Conservation (phyloP, 1,139 yeast genomes). For the Hemisphaericaspora subhashii region DNA sequence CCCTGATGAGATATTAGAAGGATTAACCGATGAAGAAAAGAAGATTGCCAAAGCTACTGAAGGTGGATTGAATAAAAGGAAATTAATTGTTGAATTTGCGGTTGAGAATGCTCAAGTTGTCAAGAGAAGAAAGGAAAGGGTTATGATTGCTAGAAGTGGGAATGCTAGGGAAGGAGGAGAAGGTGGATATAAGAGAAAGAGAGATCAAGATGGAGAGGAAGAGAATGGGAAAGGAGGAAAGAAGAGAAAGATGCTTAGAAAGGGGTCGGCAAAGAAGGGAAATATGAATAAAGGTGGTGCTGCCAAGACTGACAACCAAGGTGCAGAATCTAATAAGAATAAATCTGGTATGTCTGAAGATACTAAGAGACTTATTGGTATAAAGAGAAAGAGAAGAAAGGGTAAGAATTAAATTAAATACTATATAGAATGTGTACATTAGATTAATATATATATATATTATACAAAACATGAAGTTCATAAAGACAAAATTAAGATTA, state of each 20-base stretch:
- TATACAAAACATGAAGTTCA: conserved; percentile 5
- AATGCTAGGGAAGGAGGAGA: conserved; percentile 29
- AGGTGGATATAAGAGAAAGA: conserved; percentile 20
- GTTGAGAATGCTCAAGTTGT: conserved; percentile 92
- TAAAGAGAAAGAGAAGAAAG: conserved; percentile 70
- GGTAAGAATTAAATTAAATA: conserved; percentile 26
- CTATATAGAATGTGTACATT: conserved; percentile 4
- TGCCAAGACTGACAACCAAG: conserved; percentile 21
- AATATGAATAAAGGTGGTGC: conserved; percentile 44
- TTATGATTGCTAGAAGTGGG: conserved; percentile 43
- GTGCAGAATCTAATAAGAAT: conserved; percentile 17
- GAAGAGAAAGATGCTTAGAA: conserved; percentile 20
- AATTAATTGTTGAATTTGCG: conserved; percentile 92
- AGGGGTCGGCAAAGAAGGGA: conserved; percentile 39
- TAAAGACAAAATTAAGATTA: conserved; percentile 1
- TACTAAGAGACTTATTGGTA: conserved; percentile 62
- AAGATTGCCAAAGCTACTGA: conserved; percentile 51
- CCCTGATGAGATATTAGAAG: conserved; percentile 66
- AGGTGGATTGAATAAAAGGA: conserved; percentile 63
- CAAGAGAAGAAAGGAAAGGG: conserved; percentile 80
- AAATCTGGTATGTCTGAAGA: conserved; percentile 52
- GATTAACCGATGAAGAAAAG: conserved; percentile 69
- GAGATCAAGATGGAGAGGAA: conserved; percentile 23
- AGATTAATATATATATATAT: conserved; percentile 2
- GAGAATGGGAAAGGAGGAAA: conserved; percentile 17